These are phyloP conservation scores for Domatiomyces globalis DNA, from an alignment of 2,329 filamentous ascomycete genomes.

Conservation along the genomic window DNA sequence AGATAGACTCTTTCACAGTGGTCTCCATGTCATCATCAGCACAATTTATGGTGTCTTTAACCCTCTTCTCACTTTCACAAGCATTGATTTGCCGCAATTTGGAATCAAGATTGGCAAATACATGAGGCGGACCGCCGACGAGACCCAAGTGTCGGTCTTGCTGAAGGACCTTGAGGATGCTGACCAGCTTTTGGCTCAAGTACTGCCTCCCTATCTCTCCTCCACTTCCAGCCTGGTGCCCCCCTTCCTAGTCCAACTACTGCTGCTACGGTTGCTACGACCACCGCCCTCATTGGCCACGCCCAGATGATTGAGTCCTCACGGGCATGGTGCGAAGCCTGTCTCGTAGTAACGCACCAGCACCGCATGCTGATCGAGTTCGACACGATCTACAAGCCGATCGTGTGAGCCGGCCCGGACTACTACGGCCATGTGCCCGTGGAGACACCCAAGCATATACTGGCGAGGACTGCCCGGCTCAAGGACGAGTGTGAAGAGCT, in stretches of 20 bases:
- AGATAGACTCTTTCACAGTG: too few relatives aligned
- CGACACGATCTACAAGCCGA: slow-evolving; percentile 61
- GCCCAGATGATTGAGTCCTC: slow-evolving; percentile 58
- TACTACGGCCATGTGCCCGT: slow-evolving; percentile 41
- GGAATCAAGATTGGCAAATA: slow-evolving; percentile 65
- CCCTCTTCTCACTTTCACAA: too few relatives aligned
- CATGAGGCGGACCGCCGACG: slow-evolving; percentile 56
- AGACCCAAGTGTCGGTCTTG: slow-evolving; percentile 59
- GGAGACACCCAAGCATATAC: slow-evolving; percentile 47
- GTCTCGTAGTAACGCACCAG: slow-evolving; percentile 54
- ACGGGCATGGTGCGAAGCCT: slow-evolving; percentile 63
- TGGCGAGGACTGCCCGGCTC: slow-evolving; percentile 52
- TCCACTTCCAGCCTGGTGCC: too few relatives aligned
- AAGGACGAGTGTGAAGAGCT: slow-evolving; percentile 56
- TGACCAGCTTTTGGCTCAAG: slow-evolving; percentile 58
- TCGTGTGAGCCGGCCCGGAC: slow-evolving; percentile 50
- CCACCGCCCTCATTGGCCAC: not conserved
- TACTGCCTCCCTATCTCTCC: slow-evolving; percentile 23
- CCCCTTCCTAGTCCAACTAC: not conserved
- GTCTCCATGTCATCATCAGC: too few relatives aligned
- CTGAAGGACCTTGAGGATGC: slow-evolving; percentile 69
- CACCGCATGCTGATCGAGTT: slow-evolving; percentile 53
- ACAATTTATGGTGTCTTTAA: too few relatives aligned
- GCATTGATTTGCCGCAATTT: too few relatives aligned
- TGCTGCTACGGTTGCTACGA: too few relatives aligned